These are phyloP conservation scores for Saccharomycopsis oosterbeekiorum DNA, from an alignment of 805 yeast genomes.

Conservation along the genomic window DNA sequence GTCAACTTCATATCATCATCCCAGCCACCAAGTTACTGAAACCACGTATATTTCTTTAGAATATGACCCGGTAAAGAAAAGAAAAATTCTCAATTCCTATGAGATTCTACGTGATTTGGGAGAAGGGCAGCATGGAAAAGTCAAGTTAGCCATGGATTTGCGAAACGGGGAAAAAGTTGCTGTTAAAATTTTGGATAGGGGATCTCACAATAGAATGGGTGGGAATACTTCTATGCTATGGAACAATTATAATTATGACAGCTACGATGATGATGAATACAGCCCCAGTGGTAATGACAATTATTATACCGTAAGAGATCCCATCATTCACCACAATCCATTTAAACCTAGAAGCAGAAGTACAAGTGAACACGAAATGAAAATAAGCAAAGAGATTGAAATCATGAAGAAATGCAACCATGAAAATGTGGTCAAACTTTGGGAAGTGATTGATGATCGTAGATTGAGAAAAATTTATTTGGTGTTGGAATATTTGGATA, in stretches of 20 bases:
- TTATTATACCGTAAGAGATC: background rate
- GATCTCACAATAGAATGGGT: constrained; percentile 31
- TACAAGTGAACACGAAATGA: constrained; percentile 47
- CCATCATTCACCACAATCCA: background rate
- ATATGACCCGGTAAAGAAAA: constrained; percentile 77
- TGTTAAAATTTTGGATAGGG: constrained; percentile 82
- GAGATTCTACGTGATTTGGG: constrained; percentile 86
- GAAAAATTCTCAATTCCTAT: constrained; percentile 78
- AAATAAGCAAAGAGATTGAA: constrained; percentile 78
- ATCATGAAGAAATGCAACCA: constrained; percentile 88
- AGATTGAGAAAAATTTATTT: constrained; percentile 77
- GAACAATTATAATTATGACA: constrained; percentile 26
- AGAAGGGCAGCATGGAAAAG: constrained; percentile 98
- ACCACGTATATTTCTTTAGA: constrained; percentile 72
- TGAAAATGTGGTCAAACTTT: constrained; percentile 81
- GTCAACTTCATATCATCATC: constrained; percentile 22
- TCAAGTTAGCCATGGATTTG: constrained; percentile 75
- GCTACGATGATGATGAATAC: background rate
- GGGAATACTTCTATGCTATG: constrained; percentile 20
- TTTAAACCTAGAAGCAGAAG: background rate
- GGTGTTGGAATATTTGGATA: constrained; percentile 80
- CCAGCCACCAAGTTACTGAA: constrained; percentile 52
- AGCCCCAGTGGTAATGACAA: background rate
- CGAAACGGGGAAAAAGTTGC: constrained; percentile 67
- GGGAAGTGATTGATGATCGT: constrained; percentile 82